phyloP scores from a whole-genome alignment of 208 protist genomes.

The Leishmania lainsoni region DNA sequence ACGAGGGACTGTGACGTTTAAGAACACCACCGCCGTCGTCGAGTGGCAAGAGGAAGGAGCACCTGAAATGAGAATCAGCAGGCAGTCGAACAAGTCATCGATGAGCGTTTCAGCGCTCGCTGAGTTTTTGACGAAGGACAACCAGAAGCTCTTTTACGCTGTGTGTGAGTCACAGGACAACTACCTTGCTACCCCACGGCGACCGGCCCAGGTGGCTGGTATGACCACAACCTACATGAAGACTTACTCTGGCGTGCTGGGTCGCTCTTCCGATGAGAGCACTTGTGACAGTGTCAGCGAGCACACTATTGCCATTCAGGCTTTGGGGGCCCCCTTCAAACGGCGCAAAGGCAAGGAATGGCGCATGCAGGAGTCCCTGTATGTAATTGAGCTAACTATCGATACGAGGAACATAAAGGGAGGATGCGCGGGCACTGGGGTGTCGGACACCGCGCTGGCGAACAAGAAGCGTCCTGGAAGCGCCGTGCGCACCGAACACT shows the following conservation, averaged over 20 bases:
- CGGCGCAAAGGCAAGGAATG: conserved; percentile 24
- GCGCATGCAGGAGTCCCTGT: conserved; percentile 47
- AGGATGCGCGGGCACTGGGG: conserved; percentile 24
- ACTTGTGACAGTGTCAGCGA: conserved; percentile 23
- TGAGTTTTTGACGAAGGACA: conserved; percentile 32
- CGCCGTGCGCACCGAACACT: conserved; percentile 32
- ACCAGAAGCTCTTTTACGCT: conserved; percentile 31
- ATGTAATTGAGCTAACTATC: conserved; percentile 57
- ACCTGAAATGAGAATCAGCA: conserved; percentile 17
- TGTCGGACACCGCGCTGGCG: conserved; percentile 5
- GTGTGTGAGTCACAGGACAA: conserved; percentile 57
- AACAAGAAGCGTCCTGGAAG: conserved; percentile 25
- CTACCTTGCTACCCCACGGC: conserved; percentile 44
- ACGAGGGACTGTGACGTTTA: conserved; percentile 41
- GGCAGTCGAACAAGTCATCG: conserved; percentile 15
- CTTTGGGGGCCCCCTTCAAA: conserved; percentile 38
- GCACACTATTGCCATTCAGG: conserved; percentile 48
- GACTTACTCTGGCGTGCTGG: conserved; percentile 46
- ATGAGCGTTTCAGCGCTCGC: conserved; percentile 40
- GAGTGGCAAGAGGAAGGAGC: conserved; percentile 37
- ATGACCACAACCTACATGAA: conserved; percentile 55
- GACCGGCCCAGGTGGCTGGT: conserved; percentile 29
- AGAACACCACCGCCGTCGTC: conserved; percentile 38
- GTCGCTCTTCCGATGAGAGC: background rate
- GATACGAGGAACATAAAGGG: conserved; percentile 29